These are phyloP conservation scores for Didymella pinodella DNA, from an alignment of 2,329 filamentous ascomycete genomes.

Conservation along the genomic window DNA sequence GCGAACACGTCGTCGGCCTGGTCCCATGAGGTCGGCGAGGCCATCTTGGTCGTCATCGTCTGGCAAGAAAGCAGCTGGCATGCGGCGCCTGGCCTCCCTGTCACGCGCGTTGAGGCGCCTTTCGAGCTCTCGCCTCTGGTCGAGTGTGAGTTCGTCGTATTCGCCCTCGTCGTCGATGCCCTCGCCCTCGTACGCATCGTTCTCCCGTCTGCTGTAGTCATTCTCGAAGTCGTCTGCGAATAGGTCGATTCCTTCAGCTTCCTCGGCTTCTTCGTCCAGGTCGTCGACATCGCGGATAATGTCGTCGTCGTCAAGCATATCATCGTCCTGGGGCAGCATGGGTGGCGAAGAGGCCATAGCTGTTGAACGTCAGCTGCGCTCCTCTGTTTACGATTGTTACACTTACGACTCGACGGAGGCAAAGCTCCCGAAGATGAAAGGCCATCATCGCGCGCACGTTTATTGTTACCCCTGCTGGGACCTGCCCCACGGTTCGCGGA, in stretches of 20 bases:
- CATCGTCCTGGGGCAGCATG: constrained; percentile 71
- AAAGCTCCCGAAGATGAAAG: constrained; percentile 63
- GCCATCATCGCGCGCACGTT: constrained; percentile 70
- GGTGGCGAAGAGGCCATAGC: constrained; percentile 68
- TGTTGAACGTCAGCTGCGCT: constrained; percentile 45
- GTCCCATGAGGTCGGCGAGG: constrained; percentile 79
- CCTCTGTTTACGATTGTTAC: background rate
- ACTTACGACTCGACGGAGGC: constrained; percentile 70
- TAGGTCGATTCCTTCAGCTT: constrained; percentile 73
- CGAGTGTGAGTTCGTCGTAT: constrained; percentile 73
- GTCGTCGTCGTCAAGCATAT: constrained; percentile 75
- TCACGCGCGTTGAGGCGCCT: constrained; percentile 77
- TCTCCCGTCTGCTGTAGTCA: constrained; percentile 64
- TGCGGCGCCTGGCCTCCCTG: constrained; percentile 69
- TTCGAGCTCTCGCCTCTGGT: constrained; percentile 73
- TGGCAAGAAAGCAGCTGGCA: constrained; percentile 76
- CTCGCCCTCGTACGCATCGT: constrained; percentile 70
- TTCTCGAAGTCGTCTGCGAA: constrained; percentile 75
- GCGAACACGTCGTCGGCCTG: constrained; percentile 76
- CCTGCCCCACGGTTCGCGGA: constrained; percentile 80
- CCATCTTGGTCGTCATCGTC: constrained; percentile 88
- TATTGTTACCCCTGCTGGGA: constrained; percentile 65
- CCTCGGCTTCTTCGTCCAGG: constrained; percentile 72
- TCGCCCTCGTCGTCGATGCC: constrained; percentile 85
- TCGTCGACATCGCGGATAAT: constrained; percentile 71